Percentiles rank a stretch among this genome's conserved stretches.
These are phyloP conservation scores for Lepiota subincarnata DNA, from an alignment of 768 basidiomycete genomes.

Conservation along the genomic window DNA sequence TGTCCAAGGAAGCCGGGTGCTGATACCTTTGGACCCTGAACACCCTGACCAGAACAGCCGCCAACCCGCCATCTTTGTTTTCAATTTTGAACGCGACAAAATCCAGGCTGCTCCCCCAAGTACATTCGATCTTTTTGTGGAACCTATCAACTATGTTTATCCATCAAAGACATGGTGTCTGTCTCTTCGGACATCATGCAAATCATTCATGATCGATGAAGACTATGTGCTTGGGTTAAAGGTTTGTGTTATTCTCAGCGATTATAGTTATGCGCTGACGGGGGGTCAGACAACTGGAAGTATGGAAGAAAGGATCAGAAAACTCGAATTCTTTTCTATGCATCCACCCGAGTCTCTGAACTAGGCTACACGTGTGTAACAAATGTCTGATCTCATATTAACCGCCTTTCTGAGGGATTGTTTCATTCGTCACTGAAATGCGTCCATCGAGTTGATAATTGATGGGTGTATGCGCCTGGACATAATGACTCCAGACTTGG, in stretches of 20 bases:
- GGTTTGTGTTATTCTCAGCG: background rate
- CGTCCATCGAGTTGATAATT: constrained; percentile 21
- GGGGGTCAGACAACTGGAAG: background rate
- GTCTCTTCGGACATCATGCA: background rate
- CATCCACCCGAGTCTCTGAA: background rate
- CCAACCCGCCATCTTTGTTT: constrained; percentile 9
- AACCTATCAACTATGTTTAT: background rate
- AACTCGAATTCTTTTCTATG: constrained; percentile 7
- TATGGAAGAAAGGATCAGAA: constrained; percentile 5
- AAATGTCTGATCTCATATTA: background rate
- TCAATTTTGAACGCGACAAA: constrained; percentile 5
- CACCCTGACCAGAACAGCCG: background rate
- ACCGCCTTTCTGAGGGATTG: constrained; percentile 17
- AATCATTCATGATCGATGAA: constrained; percentile 11
- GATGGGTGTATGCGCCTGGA: constrained; percentile 21
- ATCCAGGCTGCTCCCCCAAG: background rate
- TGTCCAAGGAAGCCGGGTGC: constrained; percentile 14
- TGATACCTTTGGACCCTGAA: background rate
- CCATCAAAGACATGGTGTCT: background rate
- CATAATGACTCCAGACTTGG: constrained; percentile 27
- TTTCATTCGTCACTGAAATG: constrained; percentile 20
- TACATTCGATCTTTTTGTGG: background rate
- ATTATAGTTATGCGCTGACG: background rate
- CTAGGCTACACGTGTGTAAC: background rate
- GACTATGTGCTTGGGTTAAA: constrained; percentile 3